Evolutionary conservation across 768 basidiomycete genomes (phyloP).

Genomic region (Auricularia sp.): DNA sequence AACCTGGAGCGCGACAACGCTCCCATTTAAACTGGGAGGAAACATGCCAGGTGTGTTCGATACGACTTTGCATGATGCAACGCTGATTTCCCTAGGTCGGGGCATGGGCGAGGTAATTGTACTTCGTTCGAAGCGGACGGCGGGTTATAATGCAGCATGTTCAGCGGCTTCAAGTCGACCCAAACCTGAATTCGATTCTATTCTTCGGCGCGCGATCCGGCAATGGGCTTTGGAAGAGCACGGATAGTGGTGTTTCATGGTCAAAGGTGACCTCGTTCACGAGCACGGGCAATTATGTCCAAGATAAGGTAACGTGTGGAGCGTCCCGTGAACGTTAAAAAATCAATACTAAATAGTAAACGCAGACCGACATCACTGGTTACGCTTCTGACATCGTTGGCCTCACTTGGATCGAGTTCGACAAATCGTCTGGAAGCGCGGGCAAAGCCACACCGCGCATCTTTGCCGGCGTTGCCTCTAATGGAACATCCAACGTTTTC

Average conservation of each 20-base stretch:
- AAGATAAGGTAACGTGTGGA: slow-evolving; percentile 25
- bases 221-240: slow-evolving; percentile 58
- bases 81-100: slow-evolving; percentile 19
- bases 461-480: slow-evolving; percentile 57
- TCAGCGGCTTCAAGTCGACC: slow-evolving; percentile 53
- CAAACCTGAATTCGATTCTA: slow-evolving; percentile 49
- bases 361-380: slow-evolving; percentile 35
- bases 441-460: slow-evolving; percentile 51
- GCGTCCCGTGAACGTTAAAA: too few relatives aligned
- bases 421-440: slow-evolving; percentile 43
- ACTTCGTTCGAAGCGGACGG: background rate
- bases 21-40: slow-evolving; percentile 55
- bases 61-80: too few relatives aligned
- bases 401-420: slow-evolving; percentile 58
- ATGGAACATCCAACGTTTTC: slow-evolving; percentile 45
- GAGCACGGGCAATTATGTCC: slow-evolving; percentile 35
- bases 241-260: slow-evolving; percentile 50
- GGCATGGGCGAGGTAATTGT: slow-evolving; percentile 32
- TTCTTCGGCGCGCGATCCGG: slow-evolving; percentile 58
- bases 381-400: slow-evolving; percentile 30
- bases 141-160: slow-evolving; percentile 15
- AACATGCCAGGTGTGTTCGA: slow-evolving; percentile 45
- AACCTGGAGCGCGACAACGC: slow-evolving; percentile 40
- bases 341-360: slow-evolving; percentile 35
- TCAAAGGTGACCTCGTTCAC: slow-evolving; percentile 49